These are phyloP conservation scores for Curvularia lunata DNA, from an alignment of 2,329 filamentous ascomycete genomes.

Conservation along the genomic window DNA sequence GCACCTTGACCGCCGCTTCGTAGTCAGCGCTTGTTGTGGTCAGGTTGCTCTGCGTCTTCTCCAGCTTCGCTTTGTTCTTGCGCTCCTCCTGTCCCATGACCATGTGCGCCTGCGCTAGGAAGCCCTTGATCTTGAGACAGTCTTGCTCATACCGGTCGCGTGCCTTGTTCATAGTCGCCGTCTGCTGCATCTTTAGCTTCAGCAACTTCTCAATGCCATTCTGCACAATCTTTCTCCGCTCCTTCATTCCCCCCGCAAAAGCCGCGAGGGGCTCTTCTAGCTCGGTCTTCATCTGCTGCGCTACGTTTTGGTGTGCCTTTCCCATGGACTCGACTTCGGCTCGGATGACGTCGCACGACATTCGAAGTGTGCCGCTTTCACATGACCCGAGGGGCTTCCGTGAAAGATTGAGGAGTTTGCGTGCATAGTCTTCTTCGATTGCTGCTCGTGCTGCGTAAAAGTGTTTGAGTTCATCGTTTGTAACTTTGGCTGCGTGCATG, in stretches of 20 bases:
- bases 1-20: constrained; percentile 86
- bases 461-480: constrained; percentile 82
- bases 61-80: constrained; percentile 97
- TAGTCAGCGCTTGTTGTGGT: constrained; percentile 92
- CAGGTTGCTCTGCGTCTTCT: constrained; percentile 97
- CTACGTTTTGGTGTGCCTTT: constrained; percentile 89
- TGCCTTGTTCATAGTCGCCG: constrained; percentile 89
- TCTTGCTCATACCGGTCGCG: constrained; percentile 97
- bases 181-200: constrained; percentile 93
- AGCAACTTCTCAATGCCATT: constrained; percentile 91
- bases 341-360: constrained; percentile 84
- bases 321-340: constrained; percentile 92
- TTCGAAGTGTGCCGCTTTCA: constrained; percentile 81
- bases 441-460: constrained; percentile 92
- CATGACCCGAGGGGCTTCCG: constrained; percentile 88
- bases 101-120: constrained; percentile 98
- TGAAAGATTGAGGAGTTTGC: constrained; percentile 83
- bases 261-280: constrained; percentile 91
- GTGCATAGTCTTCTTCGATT: constrained; percentile 95
- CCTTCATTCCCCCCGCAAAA: constrained; percentile 94
- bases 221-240: constrained; percentile 95
- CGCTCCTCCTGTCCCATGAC: constrained; percentile 99
- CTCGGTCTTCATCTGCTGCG: constrained; percentile 93
- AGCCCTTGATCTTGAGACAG: constrained; percentile 97
- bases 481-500: constrained; percentile 93